These are phyloP conservation scores for Beauveria pseudobassiana DNA, from an alignment of 2,329 filamentous ascomycete genomes.

Conservation along the genomic window DNA sequence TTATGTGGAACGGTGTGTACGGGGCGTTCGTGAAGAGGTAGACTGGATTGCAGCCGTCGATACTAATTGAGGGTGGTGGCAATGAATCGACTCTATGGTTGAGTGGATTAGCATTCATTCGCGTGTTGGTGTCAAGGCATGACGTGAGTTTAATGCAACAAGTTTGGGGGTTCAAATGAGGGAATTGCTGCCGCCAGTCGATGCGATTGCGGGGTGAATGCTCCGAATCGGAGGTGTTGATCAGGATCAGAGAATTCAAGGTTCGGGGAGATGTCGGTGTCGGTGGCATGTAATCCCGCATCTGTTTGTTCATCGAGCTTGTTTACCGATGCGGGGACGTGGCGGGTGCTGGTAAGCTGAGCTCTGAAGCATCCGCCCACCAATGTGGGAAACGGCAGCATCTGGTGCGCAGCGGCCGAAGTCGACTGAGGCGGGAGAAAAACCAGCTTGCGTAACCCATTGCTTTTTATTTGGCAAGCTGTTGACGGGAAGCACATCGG, in stretches of 20 bases:
- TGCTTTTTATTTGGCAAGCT: neutral
- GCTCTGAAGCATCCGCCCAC: neutral
- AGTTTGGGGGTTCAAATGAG: neutral
- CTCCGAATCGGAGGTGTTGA: neutral
- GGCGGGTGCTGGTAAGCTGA: neutral
- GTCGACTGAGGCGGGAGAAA: neutral
- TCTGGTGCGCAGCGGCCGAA: neutral
- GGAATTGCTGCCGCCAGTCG: neutral
- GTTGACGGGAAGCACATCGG: neutral
- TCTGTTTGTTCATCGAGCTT: neutral
- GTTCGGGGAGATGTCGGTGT: neutral
- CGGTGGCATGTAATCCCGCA: constrained; percentile 2
- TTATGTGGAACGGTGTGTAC: neutral
- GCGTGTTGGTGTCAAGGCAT: neutral
- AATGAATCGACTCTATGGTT: neutral
- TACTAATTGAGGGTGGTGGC: neutral
- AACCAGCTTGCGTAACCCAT: neutral
- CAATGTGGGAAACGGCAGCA: neutral
- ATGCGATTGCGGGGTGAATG: neutral
- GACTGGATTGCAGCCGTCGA: neutral
- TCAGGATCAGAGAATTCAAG: neutral
- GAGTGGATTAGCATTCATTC: neutral
- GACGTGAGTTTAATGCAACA: neutral
- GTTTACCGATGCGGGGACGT: neutral
- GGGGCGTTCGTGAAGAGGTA: neutral